Evolutionary conservation across 192 early-diverging fungal genomes (phyloP).

Genomic region (Glomus cerebriforme): DNA sequence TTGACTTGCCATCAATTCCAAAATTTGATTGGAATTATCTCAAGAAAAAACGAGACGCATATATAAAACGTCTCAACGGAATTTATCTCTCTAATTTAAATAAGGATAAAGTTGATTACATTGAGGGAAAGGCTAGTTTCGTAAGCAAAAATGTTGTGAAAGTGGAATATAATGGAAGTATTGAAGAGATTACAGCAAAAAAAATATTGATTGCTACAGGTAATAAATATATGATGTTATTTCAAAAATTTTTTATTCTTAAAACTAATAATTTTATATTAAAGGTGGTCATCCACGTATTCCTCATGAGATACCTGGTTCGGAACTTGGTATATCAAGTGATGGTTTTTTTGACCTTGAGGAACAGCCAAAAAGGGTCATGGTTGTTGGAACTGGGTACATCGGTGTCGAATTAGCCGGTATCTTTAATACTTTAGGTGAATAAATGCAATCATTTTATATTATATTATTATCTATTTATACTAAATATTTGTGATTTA

Average conservation of each 20-base stretch:
- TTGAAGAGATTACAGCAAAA: constrained; percentile 64
- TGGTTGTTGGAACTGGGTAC: constrained; percentile 89
- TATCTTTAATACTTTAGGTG: constrained; percentile 87
- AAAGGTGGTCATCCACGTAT: constrained; percentile 72
- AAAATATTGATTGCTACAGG: constrained; percentile 93
- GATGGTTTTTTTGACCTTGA: constrained; percentile 97
- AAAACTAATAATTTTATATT: background rate
- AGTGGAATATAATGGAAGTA: constrained; percentile 37
- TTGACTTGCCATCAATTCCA: constrained; percentile 57
- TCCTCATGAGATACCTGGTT: constrained; percentile 76
- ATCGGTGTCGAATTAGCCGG: constrained; percentile 97
- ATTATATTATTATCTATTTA: background rate
- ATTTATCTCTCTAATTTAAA: constrained; percentile 92
- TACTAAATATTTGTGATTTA: background rate
- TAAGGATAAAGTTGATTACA: constrained; percentile 84
- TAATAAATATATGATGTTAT: constrained; percentile 18
- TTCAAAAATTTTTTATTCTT: constrained; percentile 33
- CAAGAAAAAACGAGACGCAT: constrained; percentile 93
- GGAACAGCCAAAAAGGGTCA: constrained; percentile 88
- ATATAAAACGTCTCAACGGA: constrained; percentile 93
- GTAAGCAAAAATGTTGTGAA: constrained; percentile 60
- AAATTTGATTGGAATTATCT: constrained; percentile 79
- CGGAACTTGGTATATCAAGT: constrained; percentile 84
- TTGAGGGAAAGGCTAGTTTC: constrained; percentile 86
- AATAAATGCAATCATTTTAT: background rate